Evolutionary conservation across 2,329 filamentous ascomycete genomes (phyloP).

Genomic region (Monilinia aucupariae): DNA sequence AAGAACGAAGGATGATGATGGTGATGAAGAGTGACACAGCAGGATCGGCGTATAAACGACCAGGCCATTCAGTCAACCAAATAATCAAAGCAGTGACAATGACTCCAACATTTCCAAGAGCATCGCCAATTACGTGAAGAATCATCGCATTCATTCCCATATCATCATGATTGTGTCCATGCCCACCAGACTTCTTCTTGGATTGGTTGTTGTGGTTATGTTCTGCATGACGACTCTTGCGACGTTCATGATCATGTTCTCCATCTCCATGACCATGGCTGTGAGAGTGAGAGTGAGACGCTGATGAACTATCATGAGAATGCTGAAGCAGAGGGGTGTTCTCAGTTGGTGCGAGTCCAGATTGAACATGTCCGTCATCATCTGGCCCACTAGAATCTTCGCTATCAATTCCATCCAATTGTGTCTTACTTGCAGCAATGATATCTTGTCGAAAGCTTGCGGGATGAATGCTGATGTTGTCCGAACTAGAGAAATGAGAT

Average conservation of each 20-base stretch:
- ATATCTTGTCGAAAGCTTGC: constrained; percentile 89
- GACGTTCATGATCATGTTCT: constrained; percentile 19
- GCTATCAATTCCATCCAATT: constrained; percentile 52
- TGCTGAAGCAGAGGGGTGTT: constrained; percentile 27
- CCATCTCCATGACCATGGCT: constrained; percentile 22
- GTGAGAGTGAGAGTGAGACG: neutral
- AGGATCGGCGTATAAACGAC: constrained; percentile 84
- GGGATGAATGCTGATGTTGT: constrained; percentile 77
- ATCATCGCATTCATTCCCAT: constrained; percentile 92
- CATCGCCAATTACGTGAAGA: constrained; percentile 73
- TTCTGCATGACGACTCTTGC: constrained; percentile 44
- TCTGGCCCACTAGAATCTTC: constrained; percentile 45
- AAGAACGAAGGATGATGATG: constrained; percentile 65
- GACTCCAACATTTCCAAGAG: constrained; percentile 80
- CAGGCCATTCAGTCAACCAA: constrained; percentile 79
- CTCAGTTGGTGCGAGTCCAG: constrained; percentile 38
- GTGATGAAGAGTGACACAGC: constrained; percentile 92
- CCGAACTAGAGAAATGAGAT: constrained; percentile 58
- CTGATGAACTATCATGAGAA: neutral
- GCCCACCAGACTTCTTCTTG: constrained; percentile 55
- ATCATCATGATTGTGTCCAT: constrained; percentile 75
- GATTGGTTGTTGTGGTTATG: constrained; percentile 76
- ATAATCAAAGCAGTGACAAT: constrained; percentile 81
- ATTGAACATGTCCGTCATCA: constrained; percentile 24
- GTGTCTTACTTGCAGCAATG: constrained; percentile 70